Evolutionary conservation across 805 yeast species (phyloP), one percentile per base, ranked within the genome.

Genomic region (Komagataella populi): DNA sequence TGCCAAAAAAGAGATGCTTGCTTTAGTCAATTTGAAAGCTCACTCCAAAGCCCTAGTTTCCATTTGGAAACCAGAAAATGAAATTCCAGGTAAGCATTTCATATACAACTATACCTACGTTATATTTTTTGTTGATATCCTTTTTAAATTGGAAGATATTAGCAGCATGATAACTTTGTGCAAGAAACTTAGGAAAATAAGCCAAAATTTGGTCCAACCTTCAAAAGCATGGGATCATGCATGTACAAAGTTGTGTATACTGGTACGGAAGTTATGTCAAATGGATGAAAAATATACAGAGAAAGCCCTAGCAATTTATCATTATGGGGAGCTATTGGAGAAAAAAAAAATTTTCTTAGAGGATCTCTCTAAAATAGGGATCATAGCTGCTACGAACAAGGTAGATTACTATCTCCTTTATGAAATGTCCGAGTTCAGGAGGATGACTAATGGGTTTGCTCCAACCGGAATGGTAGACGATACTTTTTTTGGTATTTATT

Each of bases 21-120:
- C 71, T 0, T 68, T 88, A 16, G 76, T 90, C 50, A 73, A 85
- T 6, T 63, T 87, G 49, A 86, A 81, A 56, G 72, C 88, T 0
- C 73, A 78, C 2, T 78, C 80, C 46, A 85, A 88, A 60, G 79
- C 83, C 8, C 72, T 93, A 44, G 79, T 90, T 1, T 84, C 80
- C 56, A 86, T 93, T 52, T 93, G 99, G 98, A 88, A 88, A 58
- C 95, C 97, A 0, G 96, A 89, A 48, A 64, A 73, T 58, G 99
- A 95, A 63, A 68, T 95, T 18, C 93, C 97, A 0, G 99, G 99
- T 0, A 87, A 86, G 57, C 96, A 91, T 65, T 91, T 89, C 62
- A 80, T 79, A 8, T 88, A 84, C 65, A 83, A 84, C 36, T 75
- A 72, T 55, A 78, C 81, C 51, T 91, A 93, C 60, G 76, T 87